Evolutionary conservation across 2,329 filamentous ascomycete species (phyloP), one percentile per base, ranked within the genome.

Genomic region (Penicillium rolfsii): DNA sequence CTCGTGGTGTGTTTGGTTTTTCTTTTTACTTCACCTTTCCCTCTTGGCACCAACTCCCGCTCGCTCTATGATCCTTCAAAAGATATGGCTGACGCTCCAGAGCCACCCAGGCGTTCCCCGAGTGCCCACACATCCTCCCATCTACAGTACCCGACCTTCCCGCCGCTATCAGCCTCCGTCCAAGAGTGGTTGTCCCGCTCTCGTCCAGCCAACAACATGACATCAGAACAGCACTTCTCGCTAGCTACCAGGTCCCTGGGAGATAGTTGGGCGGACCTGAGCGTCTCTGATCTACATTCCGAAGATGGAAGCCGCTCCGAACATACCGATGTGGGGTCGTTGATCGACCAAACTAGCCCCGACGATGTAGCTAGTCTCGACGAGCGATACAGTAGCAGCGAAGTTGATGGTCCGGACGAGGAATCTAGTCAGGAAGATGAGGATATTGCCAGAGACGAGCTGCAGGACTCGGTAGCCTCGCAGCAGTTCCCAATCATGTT

Each of bases 191-290:
- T 79, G 53, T 79, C 76, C 46, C 75, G 71, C 49, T 79, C 77
- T 55, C 73, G 74, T 56, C 76, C 75, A n/a, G 70, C 76, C 64
- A 71, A 67, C 64, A 80, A 64, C 61, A 80, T 80, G 77, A 74
- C 74, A 66, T 76, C 74, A 68, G 71, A 71, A 54, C 62, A 63
- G 24, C 60, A 64, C n/a, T 56, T 65, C 14, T 71, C 75, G 11
- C 69, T 70, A 33, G 62, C 68, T 3, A 35, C 65, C 53, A 66
- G 73, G 63, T 71, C 77, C 11, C 68, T 81, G 60, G 78, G 77
- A 58, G 79, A 81, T 57, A 81, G 79, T 65, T 81, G 79, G 79
- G 77, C 79, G 22, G 79, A 77, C 2, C 68, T 81, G 59, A 78
- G 77, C 56, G 73, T 72, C n/a, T 76, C 76, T 19, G 79, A 81